Percentiles rank a stretch among this genome's conserved stretches.
Conservation (phyloP, 192 early-diverging fungal species). For the Geranomyces variabilis region DNA sequence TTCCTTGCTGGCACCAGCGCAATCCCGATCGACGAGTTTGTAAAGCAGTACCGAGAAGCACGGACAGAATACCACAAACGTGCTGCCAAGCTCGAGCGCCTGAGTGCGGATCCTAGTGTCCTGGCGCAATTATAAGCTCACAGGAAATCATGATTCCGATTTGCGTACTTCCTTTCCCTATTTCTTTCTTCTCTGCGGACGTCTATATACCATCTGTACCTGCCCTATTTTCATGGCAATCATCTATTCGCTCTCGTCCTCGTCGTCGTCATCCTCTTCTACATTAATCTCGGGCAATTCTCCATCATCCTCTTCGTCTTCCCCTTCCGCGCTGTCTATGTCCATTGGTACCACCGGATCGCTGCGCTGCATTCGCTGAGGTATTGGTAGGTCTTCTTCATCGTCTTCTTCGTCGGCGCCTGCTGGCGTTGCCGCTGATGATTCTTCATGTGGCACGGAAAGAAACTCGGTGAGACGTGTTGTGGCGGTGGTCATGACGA, state of each 20-base stretch:
- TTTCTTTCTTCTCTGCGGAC: no score
- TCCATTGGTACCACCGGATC: conserved; percentile 10
- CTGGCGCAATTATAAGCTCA: not conserved
- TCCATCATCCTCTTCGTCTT: conserved; percentile 6
- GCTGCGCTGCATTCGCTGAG: not conserved
- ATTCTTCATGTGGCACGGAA: no score
- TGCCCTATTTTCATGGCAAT: no score
- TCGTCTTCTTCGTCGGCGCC: not conserved
- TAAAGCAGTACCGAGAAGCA: conserved; percentile 40
- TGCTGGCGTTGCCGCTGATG: not conserved
- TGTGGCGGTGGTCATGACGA: no score
- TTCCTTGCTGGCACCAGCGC: conserved; percentile 39
- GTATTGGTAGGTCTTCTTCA: not conserved
- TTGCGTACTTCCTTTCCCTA: no score
- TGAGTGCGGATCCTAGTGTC: not conserved
- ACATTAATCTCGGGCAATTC: conserved; percentile 14
- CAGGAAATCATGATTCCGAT: no score
- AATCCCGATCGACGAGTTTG: conserved; percentile 41
- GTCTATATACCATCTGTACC: no score
- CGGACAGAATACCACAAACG: conserved; percentile 48
- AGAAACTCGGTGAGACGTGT: no score
- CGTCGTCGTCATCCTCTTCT: conserved; percentile 13
- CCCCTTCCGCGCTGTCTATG: not conserved
- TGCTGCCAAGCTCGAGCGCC: conserved; percentile 40
- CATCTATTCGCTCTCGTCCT: conserved; percentile 4